Evolutionary conservation across 2,329 filamentous ascomycete genomes (phyloP).

Genomic region (Plenodomus lindquistii): DNA sequence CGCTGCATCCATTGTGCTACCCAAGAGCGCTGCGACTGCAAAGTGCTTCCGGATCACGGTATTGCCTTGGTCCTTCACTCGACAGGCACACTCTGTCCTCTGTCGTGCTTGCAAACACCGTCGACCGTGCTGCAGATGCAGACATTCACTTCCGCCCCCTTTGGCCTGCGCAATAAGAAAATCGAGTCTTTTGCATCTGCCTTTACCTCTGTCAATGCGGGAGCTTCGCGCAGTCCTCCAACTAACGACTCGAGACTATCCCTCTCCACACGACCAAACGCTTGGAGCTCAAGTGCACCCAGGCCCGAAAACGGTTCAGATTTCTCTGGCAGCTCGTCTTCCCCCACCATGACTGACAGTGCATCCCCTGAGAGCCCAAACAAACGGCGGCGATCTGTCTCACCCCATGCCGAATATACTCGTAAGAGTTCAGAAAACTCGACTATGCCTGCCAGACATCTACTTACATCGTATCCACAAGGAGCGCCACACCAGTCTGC

Average conservation of each 20-base stretch:
- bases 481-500: slow-evolving; percentile 42
- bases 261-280: slow-evolving; percentile 17
- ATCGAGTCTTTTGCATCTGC: slow-evolving; percentile 32
- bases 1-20: slow-evolving; percentile 21
- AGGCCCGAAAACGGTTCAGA: slow-evolving; percentile 24
- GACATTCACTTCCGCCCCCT: slow-evolving; percentile 31
- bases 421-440: slow-evolving; percentile 40
- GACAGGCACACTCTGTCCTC: neutral
- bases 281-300: slow-evolving; percentile 21
- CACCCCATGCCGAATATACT: slow-evolving; percentile 48
- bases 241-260: slow-evolving; percentile 27
- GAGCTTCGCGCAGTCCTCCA: slow-evolving; percentile 28
- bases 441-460: slow-evolving; percentile 41
- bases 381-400: slow-evolving; percentile 69
- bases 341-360: slow-evolving; percentile 23
- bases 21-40: slow-evolving; percentile 9
- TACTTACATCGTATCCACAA: slow-evolving; percentile 38
- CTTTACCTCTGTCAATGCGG: slow-evolving; percentile 44
- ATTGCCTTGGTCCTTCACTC: neutral
- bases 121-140: slow-evolving; percentile 40
- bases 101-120: slow-evolving; percentile 24
- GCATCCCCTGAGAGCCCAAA: slow-evolving; percentile 48
- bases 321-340: slow-evolving; percentile 21
- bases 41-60: neutral
- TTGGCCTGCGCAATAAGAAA: slow-evolving; percentile 35